Evolutionary conservation across 495 filamentous ascomycete species (phyloP).

Genomic region (Platismatia glauca): DNA sequence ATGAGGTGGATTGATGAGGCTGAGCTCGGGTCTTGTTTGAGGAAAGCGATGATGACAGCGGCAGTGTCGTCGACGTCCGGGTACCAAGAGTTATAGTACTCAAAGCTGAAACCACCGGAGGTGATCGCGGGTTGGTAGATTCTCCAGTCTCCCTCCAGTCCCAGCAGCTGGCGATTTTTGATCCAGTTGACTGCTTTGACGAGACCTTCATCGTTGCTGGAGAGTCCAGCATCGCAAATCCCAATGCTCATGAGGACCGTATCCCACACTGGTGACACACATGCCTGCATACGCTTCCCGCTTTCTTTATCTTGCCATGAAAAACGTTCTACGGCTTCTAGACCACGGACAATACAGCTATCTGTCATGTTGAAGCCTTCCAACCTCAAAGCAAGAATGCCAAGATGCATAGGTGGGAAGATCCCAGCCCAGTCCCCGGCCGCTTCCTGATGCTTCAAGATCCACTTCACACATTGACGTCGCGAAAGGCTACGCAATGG

Average conservation of each 20-base stretch:
- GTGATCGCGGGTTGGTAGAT: conserved; percentile 22
- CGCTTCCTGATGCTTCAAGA: conserved; percentile 29
- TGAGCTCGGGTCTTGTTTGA: conserved; percentile 25
- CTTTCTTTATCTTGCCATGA: conserved; percentile 21
- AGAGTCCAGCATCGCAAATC: conserved; percentile 22
- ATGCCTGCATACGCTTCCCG: conserved; percentile 20
- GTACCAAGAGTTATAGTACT: conserved; percentile 32
- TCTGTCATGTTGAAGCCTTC: conserved; percentile 27
- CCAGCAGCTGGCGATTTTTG: conserved; percentile 25
- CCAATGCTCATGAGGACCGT: conserved; percentile 30
- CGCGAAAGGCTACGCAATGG: conserved; percentile 19
- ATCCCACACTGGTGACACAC: conserved; percentile 31
- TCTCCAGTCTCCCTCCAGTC: conserved; percentile 30
- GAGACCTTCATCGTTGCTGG: conserved; percentile 3
- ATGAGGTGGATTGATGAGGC: conserved; percentile 14
- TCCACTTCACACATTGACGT: conserved; percentile 25
- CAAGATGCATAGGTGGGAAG: conserved; percentile 29
- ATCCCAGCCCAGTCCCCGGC: conserved; percentile 30
- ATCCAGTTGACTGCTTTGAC: conserved; percentile 25
- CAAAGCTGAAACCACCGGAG: conserved; percentile 32
- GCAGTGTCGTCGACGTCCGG: conserved; percentile 42
- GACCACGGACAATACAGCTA: conserved; percentile 9
- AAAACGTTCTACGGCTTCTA: conserved; percentile 29
- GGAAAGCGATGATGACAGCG: conserved; percentile 28
- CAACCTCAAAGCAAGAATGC: conserved; percentile 26